A percentile compares a stretch with the other conserved stretches of the same genome.
Evolutionary conservation across 176 grass and related monocot species (phyloP).

Genomic region (Aegilops tauschii): DNA sequence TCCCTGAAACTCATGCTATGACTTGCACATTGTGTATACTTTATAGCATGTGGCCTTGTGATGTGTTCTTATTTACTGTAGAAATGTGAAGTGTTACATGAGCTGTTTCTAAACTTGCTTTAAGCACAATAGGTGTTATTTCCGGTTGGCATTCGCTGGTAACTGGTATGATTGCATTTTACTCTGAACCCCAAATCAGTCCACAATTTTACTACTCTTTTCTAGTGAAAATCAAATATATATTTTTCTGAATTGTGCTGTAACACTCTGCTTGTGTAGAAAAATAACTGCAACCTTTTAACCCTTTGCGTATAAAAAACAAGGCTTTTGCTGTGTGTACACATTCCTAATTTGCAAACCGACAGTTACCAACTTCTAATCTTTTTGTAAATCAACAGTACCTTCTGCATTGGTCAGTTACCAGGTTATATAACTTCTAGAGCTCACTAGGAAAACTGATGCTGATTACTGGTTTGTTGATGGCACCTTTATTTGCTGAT

Average conservation of each 20-base stretch:
- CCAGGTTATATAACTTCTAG: background rate
- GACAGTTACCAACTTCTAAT: background rate
- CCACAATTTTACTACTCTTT: background rate
- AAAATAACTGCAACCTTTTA: background rate
- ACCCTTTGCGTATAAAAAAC: background rate
- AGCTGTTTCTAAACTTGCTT: background rate
- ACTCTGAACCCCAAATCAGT: background rate
- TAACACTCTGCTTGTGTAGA: background rate
- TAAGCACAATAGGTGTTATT: background rate
- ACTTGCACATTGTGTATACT: background rate
- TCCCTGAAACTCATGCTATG: background rate
- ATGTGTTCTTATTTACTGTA: constrained; percentile 10
- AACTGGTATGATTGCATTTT: background rate
- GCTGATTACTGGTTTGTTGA: background rate
- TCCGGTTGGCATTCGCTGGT: background rate
- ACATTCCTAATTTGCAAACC: background rate
- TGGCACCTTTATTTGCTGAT: background rate
- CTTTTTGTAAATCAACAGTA: background rate
- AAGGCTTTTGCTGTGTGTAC: background rate
- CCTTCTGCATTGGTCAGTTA: background rate
- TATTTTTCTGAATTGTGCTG: background rate
- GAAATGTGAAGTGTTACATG: background rate
- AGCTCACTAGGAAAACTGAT: background rate
- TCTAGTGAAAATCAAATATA: background rate
- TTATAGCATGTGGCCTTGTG: background rate